A percentile compares a stretch with the other conserved stretches of the same genome.
Evolutionary conservation across 2,329 filamentous ascomycete genomes (phyloP).

Genomic region (Knufia fluminis): DNA sequence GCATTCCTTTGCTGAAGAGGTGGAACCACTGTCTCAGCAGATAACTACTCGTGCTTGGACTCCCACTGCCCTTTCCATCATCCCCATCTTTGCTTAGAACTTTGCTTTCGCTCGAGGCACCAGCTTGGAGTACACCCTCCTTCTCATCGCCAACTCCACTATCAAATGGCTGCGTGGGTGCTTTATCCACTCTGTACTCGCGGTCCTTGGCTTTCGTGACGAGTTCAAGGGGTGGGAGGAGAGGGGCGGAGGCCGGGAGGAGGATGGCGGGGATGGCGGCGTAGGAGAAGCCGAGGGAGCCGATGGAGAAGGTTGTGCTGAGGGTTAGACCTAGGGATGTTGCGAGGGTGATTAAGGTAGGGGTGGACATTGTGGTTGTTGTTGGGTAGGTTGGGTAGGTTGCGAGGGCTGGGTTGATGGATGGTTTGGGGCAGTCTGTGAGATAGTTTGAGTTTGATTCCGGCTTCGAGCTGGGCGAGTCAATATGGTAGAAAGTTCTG

Average conservation of each 20-base stretch:
- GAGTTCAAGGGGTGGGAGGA: slow-evolving; percentile 9
- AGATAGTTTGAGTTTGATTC: too few relatives aligned
- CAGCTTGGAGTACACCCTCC: slow-evolving; percentile 3
- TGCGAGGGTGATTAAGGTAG: slow-evolving; percentile 2
- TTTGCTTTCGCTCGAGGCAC: not conserved
- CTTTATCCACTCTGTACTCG: not conserved
- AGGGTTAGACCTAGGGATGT: slow-evolving; percentile 5
- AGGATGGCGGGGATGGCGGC: slow-evolving; percentile 10
- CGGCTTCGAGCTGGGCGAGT: too few relatives aligned
- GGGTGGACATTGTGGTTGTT: slow-evolving; percentile 4
- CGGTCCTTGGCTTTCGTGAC: not conserved
- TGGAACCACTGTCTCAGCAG: slow-evolving; percentile 11
- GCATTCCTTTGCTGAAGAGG: slow-evolving; percentile 11
- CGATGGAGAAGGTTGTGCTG: slow-evolving; percentile 8
- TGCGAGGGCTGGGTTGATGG: too few relatives aligned
- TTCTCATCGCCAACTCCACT: slow-evolving; percentile 7
- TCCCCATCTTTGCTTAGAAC: not conserved
- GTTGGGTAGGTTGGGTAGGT: too few relatives aligned
- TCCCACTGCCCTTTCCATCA: not conserved
- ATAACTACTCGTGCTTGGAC: not conserved
- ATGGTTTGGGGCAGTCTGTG: too few relatives aligned
- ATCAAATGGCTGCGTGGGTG: slow-evolving; percentile 7
- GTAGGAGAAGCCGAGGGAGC: slow-evolving; percentile 3
- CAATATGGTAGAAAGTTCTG: too few relatives aligned
- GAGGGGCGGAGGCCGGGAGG: slow-evolving; percentile 5